A percentile compares a stretch with the other conserved stretches of the same genome.
phyloP scores from a whole-genome alignment of 495 filamentous ascomycete genomes.

The Aspergillus affinis region DNA sequence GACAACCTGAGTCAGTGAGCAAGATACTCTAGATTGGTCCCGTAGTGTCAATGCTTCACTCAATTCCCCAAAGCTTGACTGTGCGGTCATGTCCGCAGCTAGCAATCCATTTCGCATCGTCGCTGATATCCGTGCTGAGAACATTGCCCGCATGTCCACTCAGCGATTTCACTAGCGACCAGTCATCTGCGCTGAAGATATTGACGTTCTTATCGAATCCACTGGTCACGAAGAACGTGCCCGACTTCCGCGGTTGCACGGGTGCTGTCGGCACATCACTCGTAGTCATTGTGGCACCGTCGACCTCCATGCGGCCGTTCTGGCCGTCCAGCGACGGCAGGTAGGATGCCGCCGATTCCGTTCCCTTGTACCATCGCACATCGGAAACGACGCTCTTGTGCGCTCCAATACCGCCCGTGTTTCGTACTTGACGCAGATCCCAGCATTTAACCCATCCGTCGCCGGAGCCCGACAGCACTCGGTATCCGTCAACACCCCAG shows the following conservation, averaged over 20 bases:
- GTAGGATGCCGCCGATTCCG: slow-evolving; percentile 58
- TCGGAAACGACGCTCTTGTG: slow-evolving; percentile 92
- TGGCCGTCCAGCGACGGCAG: slow-evolving; percentile 58
- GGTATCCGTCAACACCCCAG: slow-evolving; percentile 88
- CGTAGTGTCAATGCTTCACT: slow-evolving; percentile 48
- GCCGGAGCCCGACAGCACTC: slow-evolving; percentile 83
- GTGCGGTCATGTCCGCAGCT: slow-evolving; percentile 92
- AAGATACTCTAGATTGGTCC: neutral
- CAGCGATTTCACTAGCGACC: slow-evolving; percentile 83
- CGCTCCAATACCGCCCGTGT: slow-evolving; percentile 80
- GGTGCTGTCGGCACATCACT: slow-evolving; percentile 20
- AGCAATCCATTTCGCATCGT: slow-evolving; percentile 86
- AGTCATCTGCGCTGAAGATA: slow-evolving; percentile 93
- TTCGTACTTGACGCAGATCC: slow-evolving; percentile 87
- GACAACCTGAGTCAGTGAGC: neutral
- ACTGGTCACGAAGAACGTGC: slow-evolving; percentile 85
- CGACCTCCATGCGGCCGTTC: slow-evolving; percentile 57
- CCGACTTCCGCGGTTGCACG: slow-evolving; percentile 59
- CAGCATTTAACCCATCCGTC: slow-evolving; percentile 98
- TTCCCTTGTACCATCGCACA: slow-evolving; percentile 88
- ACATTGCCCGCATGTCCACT: slow-evolving; percentile 91
- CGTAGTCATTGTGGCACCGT: slow-evolving; percentile 41
- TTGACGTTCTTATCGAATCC: slow-evolving; percentile 97
- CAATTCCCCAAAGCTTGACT: slow-evolving; percentile 93
- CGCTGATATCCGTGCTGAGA: slow-evolving; percentile 80